Percentiles rank a stretch among this genome's conserved stretches.
Conservation (phyloP, 441 rosid species). For the Gossypium schwendimanii region DNA sequence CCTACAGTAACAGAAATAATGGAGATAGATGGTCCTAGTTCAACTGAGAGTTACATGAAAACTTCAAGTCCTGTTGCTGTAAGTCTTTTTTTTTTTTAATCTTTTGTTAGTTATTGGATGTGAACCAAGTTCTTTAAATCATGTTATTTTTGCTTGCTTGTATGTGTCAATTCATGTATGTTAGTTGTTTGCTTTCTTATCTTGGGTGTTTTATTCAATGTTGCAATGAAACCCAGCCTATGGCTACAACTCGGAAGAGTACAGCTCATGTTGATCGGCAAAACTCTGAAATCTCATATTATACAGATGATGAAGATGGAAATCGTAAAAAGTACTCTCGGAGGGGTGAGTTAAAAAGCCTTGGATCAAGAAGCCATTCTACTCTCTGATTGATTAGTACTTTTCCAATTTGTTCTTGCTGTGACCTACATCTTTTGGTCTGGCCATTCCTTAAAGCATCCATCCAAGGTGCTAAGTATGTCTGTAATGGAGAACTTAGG, state of each 20-base stretch:
- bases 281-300: constrained; percentile 70
- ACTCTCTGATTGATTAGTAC: not conserved
- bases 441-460: not conserved
- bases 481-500: not conserved
- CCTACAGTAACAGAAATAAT: constrained; percentile 61
- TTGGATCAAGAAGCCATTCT: not conserved
- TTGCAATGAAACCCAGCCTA: constrained; percentile 41
- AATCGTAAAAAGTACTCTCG: constrained; percentile 72
- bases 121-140: constrained; percentile 1
- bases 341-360: constrained; percentile 54
- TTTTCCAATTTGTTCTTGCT: constrained; percentile 5
- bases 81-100: constrained; percentile 28
- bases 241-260: constrained; percentile 81
- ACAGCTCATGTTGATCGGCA: constrained; percentile 62
- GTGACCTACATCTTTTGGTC: not conserved
- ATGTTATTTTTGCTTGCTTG: not conserved
- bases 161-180: not conserved
- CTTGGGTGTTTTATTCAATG: constrained; percentile 7
- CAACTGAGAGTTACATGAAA: constrained; percentile 63
- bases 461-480: not conserved
- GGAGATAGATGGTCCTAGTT: constrained; percentile 79
- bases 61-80: constrained; percentile 67
- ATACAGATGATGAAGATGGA: constrained; percentile 93
- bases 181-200: constrained; percentile 12
- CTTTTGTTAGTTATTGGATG: constrained; percentile 1